phyloP scores from a whole-genome alignment of 345 rosid species.

The Brassica napus region DNA sequence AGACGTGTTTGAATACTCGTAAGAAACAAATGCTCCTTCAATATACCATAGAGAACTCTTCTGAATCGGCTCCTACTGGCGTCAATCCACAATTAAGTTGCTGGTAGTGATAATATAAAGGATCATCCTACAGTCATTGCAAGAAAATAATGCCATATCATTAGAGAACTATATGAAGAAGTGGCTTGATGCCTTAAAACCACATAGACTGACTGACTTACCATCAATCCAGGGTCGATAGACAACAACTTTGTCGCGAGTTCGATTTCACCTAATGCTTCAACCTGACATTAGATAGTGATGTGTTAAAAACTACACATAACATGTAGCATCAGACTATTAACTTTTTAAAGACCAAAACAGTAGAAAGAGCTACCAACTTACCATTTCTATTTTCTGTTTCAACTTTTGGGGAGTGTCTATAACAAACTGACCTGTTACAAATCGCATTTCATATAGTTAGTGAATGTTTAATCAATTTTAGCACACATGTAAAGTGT shows the following conservation, averaged over 20 bases:
- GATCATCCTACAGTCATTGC: constrained; percentile 65
- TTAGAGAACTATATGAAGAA: not conserved
- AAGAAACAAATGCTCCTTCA: not conserved
- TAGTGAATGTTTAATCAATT: constrained; percentile 6
- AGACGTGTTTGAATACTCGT: not conserved
- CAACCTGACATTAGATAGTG: constrained; percentile 55
- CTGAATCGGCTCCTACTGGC: constrained; percentile 61
- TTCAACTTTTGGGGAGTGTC: constrained; percentile 85
- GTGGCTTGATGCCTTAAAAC: constrained; percentile 3
- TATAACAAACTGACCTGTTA: constrained; percentile 83
- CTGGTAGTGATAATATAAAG: constrained; percentile 60
- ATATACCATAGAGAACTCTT: constrained; percentile 68
- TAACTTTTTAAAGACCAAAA: constrained; percentile 5
- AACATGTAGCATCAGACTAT: constrained; percentile 2
- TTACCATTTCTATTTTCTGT: constrained; percentile 85
- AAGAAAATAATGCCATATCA: not conserved
- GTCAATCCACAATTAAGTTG: constrained; percentile 69
- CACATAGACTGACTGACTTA: constrained; percentile 29
- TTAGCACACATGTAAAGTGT: constrained; percentile 4
- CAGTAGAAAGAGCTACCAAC: constrained; percentile 52
- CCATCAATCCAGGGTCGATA: constrained; percentile 55
- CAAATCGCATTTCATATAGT: constrained; percentile 25
- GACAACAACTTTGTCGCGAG: constrained; percentile 78
- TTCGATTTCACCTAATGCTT: constrained; percentile 88
- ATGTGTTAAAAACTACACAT: constrained; percentile 9